Evolutionary conservation across 164 flowering plant genomes (phyloP), one percentile per base, ranked within the genome.

Genomic region (Santalum album): DNA sequence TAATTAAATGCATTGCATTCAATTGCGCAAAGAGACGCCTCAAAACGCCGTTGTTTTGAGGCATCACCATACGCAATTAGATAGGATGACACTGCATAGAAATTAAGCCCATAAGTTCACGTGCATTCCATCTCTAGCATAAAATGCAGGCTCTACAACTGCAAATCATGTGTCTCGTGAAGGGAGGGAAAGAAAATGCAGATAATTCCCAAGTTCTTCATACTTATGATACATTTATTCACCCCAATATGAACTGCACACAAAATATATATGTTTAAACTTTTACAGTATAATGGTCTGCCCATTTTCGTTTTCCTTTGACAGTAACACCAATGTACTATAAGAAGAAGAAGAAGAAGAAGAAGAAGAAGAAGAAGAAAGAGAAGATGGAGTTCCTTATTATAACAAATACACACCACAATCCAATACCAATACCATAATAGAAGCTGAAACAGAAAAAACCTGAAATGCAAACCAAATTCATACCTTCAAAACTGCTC

Each of bases 401-500:
- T 82, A 59, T 65, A 75, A 10, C 42, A 38, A 60, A 59, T 49
- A 62, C 68, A 66, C 60, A 61, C 57, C 65, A 75, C 73, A 72
- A 63, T 69, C 55, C 65, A 71, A 65, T 64, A 68, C 61, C 58
- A 59, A 69, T 62, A 63, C 64, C 60, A 61, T 75, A 22, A 22
- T 9, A 38, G 2, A 38, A 15, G 19, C 43, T 43, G 32, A 50
- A 43, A 59, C 12, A 58, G 51, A 64, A 67, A 66, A 49, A 27
- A 25, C 47, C 53, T n/a, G 61, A 5, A 25, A 26, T 22, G 57
- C 61, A 74, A 45, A 65, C 61, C 62, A 62, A 61, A 54, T 62
- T 58, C 58, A 34, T 65, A 34, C 12, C 58, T 49, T 58, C 91
- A 89, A 79, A 84, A 89, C 72, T 77, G 75, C 68, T 62, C 53